Evolutionary conservation across 441 rosid genomes (phyloP).

Genomic region (Dalechampia spathulata): DNA sequence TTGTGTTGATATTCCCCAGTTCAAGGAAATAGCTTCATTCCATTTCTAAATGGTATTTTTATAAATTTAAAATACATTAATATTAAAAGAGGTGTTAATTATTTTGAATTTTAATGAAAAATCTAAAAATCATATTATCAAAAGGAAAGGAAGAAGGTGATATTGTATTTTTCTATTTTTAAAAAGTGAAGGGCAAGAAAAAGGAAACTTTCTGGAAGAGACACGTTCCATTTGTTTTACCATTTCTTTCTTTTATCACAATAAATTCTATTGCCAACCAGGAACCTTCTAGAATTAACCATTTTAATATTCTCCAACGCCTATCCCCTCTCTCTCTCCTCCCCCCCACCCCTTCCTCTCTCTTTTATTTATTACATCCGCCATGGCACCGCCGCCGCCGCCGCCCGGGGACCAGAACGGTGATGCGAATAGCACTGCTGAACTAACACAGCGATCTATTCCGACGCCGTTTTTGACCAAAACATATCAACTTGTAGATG

Average conservation of each 20-base stretch:
- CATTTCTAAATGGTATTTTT: no score
- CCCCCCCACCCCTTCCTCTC: background rate
- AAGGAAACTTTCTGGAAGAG: constrained; percentile 55
- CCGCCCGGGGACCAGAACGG: constrained; percentile 43
- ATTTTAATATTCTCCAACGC: no score
- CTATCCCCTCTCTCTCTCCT: no score
- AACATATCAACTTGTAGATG: constrained; percentile 81
- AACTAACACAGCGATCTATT: constrained; percentile 57
- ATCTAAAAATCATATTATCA: no score
- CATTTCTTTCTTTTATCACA: background rate
- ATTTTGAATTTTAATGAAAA: no score
- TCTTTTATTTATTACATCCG: background rate
- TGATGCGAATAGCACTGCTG: constrained; percentile 31
- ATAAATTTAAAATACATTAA: no score
- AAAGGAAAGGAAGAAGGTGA: no score
- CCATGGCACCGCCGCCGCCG: constrained; percentile 34
- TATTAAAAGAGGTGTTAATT: no score
- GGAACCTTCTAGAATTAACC: constrained; percentile 27
- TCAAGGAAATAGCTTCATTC: no score
- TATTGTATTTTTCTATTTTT: no score
- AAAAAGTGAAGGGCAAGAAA: no score
- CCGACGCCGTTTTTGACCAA: constrained; percentile 89
- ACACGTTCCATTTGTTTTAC: constrained; percentile 1
- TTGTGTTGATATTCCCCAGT: no score
- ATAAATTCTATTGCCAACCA: background rate